Evolutionary conservation across 164 flowering plant species (phyloP).

Genomic region (Annona squamosa): DNA sequence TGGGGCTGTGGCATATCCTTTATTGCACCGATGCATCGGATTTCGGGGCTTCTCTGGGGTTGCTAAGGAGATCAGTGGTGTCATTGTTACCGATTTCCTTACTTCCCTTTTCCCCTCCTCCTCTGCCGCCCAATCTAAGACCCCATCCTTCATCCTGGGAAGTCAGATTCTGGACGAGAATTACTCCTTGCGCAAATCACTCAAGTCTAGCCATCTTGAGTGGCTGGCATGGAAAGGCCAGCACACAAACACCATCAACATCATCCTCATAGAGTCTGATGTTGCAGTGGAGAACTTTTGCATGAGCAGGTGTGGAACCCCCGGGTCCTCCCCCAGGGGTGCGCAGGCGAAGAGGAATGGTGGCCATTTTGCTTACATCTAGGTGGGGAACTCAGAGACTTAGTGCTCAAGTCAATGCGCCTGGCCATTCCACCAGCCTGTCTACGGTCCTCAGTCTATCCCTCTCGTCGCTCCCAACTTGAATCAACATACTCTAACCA

Average conservation of each 20-base stretch:
- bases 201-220: conserved; percentile 25
- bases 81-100: conserved; percentile 38
- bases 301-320: conserved; percentile 15
- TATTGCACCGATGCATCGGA: conserved; percentile 53
- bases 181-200: conserved; percentile 50
- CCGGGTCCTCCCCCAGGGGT: conserved; percentile 3
- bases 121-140: not conserved
- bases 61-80: conserved; percentile 32
- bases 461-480: conserved; percentile 20
- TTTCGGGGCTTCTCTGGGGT: conserved; percentile 38
- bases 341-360: not conserved
- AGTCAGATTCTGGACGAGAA: conserved; percentile 37
- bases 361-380: conserved; percentile 2
- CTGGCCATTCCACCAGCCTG: conserved; percentile 16
- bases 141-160: not conserved
- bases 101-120: too few species aligned
- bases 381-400: conserved; percentile 17
- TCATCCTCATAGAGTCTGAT: conserved; percentile 10
- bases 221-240: conserved; percentile 34
- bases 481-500: too few species aligned
- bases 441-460: conserved; percentile 17
- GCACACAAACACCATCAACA: not conserved
- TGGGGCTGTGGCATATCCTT: conserved; percentile 93
- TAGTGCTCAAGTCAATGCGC: conserved; percentile 19
- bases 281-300: conserved; percentile 19